phyloP scores from a whole-genome alignment of 768 basidiomycete species.

The Pleurotus tuber-regium region DNA sequence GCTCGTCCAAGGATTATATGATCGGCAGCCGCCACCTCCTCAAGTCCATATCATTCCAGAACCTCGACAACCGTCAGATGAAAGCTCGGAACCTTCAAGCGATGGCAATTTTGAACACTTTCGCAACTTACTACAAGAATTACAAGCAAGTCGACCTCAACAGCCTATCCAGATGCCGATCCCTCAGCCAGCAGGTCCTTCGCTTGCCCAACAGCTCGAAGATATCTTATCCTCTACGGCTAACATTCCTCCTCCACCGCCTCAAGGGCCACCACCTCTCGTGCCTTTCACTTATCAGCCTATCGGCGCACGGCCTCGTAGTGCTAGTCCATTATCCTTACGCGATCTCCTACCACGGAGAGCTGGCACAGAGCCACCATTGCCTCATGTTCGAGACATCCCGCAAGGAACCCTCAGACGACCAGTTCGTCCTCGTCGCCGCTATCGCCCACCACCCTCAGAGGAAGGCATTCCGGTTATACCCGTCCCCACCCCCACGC shows the following conservation, averaged over 20 bases:
- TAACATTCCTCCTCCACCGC: constrained; percentile 33
- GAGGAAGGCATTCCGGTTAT: constrained; percentile 8
- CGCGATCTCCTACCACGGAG: constrained; percentile 25
- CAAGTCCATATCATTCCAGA: constrained; percentile 14
- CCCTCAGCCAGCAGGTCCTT: constrained; percentile 47
- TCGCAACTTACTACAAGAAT: constrained; percentile 20
- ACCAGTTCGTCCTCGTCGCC: background rate
- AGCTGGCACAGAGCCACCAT: constrained; percentile 25
- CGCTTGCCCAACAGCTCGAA: constrained; percentile 58
- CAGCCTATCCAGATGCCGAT: constrained; percentile 32
- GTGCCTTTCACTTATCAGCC: constrained; percentile 56
- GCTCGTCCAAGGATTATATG: constrained; percentile 37
- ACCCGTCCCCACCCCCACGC: background rate
- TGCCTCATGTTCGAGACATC: constrained; percentile 8
- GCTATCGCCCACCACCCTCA: background rate
- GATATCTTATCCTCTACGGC: constrained; percentile 54
- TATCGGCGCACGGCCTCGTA: constrained; percentile 31
- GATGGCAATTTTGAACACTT: constrained; percentile 10
- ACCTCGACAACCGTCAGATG: constrained; percentile 16
- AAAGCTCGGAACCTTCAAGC: constrained; percentile 9
- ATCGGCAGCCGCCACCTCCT: constrained; percentile 29
- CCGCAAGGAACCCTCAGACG: background rate
- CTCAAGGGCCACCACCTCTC: constrained; percentile 50
- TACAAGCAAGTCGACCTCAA: background rate
- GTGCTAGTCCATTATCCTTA: constrained; percentile 34